Base-by-base conservation (phyloP, 495 filamentous ascomycete genomes). In the Apodospora peruviana region DNA sequence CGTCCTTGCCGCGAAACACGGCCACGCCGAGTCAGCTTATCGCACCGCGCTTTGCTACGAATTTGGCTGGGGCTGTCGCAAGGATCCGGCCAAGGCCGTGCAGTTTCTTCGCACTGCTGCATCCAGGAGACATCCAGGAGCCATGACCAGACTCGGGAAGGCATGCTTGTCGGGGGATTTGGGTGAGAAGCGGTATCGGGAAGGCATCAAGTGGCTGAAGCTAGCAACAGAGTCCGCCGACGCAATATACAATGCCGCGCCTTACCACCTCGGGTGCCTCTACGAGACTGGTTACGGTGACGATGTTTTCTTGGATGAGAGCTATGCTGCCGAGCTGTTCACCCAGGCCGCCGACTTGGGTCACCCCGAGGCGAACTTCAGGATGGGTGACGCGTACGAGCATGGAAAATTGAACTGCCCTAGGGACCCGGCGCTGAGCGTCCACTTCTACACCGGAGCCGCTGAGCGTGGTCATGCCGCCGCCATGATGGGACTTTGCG, bases 401-500 rank as follows among this genome's bases (percentile, higher is more conserved):
- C 88, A 96, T 54, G 94, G 93, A 0, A 84, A 83, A 52, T 72
- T 96, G 16, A 80, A 76, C 50, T 97, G 93, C 65, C 93, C 93
- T 0, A 79, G 81, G 19, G 93, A 99, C 65, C 88, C 94, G 3
- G 91, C 91, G 2, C 67, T 99, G 44, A 95, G 90, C 56, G 90
- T 99, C 17, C 93, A 99, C 62, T 97, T 96, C 61, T 99, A 99
- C 66, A 97, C 91, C 5, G 83, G 81, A 3, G 93, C 93, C 9
- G 93, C 93, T 10, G 87, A 94, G 55, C 70, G 75, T 11, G 88
- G 87, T 1, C 87, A 95, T 63, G 75, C 90, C 0, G 75, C 85
- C 36, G 93, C 90, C n/a, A 96, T 96, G 91, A 95, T 99, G 90
- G 90, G 90, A 16, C 77, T 99, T 19, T 97, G 93, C 62, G 93